Base-by-base conservation (phyloP, 2,329 filamentous ascomycete species). In the Ophiostoma populinum region DNA sequence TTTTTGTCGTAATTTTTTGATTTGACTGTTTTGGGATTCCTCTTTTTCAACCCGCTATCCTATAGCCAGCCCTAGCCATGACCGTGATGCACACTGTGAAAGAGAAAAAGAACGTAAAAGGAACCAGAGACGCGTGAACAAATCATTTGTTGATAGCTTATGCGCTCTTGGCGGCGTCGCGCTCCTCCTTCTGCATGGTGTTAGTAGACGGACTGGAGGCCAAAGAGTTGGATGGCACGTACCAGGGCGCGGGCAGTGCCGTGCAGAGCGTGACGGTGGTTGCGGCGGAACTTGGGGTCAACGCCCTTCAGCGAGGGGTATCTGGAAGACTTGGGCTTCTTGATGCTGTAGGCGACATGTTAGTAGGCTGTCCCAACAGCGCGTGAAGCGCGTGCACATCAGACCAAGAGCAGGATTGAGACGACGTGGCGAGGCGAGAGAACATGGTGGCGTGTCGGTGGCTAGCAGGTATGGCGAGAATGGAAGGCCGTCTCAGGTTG, bases 231-330 rank as follows among this genome's bases (percentile, higher is more conserved):
- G 21, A 9, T 9, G n/a, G 5, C 5, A 13, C 12, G 70, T 77
- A 95, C 87, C 70, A 98, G 68, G 60, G 90, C 90, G 71, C 82
- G 92, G 73, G 82, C 85, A 61, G 86, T 98, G 63, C 90, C 90
- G 73, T 95, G 90, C 47, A 95, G 85, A 64, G 90, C 90, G 75
- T 98, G 87, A 72, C 85, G 83, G 73, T 98, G 90, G 75, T 98
- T 98, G 68, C 90, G 80, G 65, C 90, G 80, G 75, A 98, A 98
- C 78, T 98, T 98, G 61, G 90, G 86, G 69, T 98, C 90, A 62
- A 83, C 90, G 55, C 90, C 90, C 62, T 94, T 94, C 57, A 98
- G 79, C 53, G 87, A 95, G 49, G 90, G 90, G 71, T 98, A 98
- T 71, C 90, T 76, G 66, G 86, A 76, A 59, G 90, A 95, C 77